Conservation (phyloP, 768 basidiomycete species). For the Termitomyces sp. region DNA sequence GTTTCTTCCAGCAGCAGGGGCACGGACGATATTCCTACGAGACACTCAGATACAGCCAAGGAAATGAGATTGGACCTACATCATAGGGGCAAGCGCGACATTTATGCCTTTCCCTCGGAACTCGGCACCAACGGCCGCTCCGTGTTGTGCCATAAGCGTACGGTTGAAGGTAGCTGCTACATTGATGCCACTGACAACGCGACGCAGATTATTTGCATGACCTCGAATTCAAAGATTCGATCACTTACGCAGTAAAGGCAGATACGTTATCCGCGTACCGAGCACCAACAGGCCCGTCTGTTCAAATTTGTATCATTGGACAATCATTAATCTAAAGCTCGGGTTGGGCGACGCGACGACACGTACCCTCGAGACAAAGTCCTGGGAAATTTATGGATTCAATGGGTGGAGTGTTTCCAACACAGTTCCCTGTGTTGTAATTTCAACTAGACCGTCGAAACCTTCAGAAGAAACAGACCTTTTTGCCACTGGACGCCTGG, state of each 20-base stretch:
- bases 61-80: slow-evolving; percentile 26
- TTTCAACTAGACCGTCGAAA: background rate
- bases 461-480: slow-evolving; percentile 17
- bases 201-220: background rate
- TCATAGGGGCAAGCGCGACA: slow-evolving; percentile 49
- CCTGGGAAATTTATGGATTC: slow-evolving; percentile 46
- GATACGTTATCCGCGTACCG: slow-evolving; percentile 44
- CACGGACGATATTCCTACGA: slow-evolving; percentile 41
- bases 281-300: slow-evolving; percentile 49
- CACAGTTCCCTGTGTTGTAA: slow-evolving; percentile 35
- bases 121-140: slow-evolving; percentile 55
- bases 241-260: slow-evolving; percentile 45
- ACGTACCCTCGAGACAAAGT: slow-evolving; percentile 46
- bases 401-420: slow-evolving; percentile 49
- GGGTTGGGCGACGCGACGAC: background rate
- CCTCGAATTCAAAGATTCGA: background rate
- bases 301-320: background rate
- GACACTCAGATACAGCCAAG: background rate
- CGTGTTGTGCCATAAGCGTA: slow-evolving; percentile 53
- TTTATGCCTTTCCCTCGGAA: slow-evolving; percentile 60
- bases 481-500: slow-evolving; percentile 42
- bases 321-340: background rate
- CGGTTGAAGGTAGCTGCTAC: slow-evolving; percentile 53
- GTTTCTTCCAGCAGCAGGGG: slow-evolving; percentile 45
- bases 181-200: slow-evolving; percentile 40